A percentile compares a stretch with the other conserved stretches of the same genome.
These are phyloP conservation scores for Elsinoe ampelina DNA, from an alignment of 2,329 filamentous ascomycete genomes.

Conservation along the genomic window DNA sequence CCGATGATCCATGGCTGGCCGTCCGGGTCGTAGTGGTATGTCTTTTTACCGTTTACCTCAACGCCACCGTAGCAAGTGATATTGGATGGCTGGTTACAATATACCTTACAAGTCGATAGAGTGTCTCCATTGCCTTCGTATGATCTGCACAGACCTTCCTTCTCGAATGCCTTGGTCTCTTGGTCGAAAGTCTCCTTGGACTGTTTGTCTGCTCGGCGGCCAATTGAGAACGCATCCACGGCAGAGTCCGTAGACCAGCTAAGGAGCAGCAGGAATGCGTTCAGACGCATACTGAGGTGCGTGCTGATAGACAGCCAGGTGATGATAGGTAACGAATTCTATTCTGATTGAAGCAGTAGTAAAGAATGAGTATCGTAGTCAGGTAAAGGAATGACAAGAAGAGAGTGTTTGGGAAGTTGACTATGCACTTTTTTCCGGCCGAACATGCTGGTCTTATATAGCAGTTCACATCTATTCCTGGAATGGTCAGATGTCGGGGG, in stretches of 20 bases:
- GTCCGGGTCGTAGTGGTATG: background rate
- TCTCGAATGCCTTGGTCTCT: background rate
- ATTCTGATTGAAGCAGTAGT: background rate
- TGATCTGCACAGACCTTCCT: background rate
- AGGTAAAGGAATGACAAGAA: background rate
- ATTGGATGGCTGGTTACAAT: background rate
- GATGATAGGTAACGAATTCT: background rate
- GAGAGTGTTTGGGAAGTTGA: background rate
- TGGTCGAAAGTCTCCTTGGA: background rate
- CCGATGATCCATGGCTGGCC: background rate
- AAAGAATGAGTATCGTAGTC: background rate
- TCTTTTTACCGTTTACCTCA: background rate
- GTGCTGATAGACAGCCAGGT: background rate
- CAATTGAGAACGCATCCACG: background rate
- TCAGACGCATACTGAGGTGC: background rate
- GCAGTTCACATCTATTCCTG: background rate
- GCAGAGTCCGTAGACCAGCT: background rate
- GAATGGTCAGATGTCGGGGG: background rate
- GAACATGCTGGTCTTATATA: background rate
- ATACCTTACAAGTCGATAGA: background rate
- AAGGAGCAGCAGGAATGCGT: background rate
- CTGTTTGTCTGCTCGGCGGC: background rate
- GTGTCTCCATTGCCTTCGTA: background rate
- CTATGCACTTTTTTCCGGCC: background rate
- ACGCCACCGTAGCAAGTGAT: background rate